Base-by-base conservation (phyloP, 768 basidiomycete species). In the Phallus indusiatus region DNA sequence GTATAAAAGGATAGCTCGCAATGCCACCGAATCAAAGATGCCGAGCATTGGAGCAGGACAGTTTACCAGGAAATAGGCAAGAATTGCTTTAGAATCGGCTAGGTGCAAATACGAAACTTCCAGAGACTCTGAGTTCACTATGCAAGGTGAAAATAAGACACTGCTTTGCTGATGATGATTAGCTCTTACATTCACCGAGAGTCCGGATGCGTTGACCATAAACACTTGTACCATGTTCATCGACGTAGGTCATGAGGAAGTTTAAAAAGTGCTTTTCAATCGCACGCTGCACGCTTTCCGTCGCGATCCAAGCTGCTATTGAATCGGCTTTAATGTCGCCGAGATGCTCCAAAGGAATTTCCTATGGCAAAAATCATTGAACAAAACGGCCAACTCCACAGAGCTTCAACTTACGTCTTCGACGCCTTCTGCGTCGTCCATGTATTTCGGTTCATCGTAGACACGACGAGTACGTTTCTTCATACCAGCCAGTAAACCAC, bases 31-130 rank as follows among this genome's bases (percentile, higher is more conserved):
- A 72, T 98, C 96, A 65, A 99, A 95, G 57, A 97, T 90, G 55
- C 83, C 77, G 47, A 99, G 82, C 90, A 98, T 95, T 2, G 90
- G 83, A 22, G 86, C 78, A 1, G 96, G 96, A 16, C 89, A 90
- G 72, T 96, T 98, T 67, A 90, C 93, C 54, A 99, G 81, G 77
- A 99, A 99, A 71, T 96, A 99, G 24, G 96, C 94, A 33, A 99
- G 78, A 66, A 97, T 94, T 4, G 96, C 89, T 66, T 96, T 96
- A 8, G 94, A 90, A 56, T 85, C 73, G 0, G 90, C 87, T 17
- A 99, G 82, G 68, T 99, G 95, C n/a, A 92, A 79, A 72, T 94
- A 98, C 0, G 94, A 97, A 22, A 98, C 90, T 72, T 98, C 96
- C 60, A 99, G 82, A 0, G 94, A 97, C 73, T 99, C 96, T 35